Evolutionary conservation across 108 stramenopile species (phyloP), one percentile per base, ranked within the genome.

Genomic region (Skeletonema menzelii): DNA sequence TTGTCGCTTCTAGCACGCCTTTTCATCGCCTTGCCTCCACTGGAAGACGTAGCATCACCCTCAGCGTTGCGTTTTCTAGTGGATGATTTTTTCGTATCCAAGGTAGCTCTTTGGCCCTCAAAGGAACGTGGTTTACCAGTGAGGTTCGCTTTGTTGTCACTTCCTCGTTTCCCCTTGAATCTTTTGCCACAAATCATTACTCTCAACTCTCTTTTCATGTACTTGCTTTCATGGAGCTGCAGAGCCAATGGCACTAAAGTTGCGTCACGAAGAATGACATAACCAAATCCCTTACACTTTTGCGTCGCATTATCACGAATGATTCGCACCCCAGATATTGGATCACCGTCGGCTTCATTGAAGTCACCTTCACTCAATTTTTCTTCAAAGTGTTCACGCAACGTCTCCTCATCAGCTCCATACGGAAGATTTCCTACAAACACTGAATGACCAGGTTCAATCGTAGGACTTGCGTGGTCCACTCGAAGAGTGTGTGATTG

Each of bases 381-480:
- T 24, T 79, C 32, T 14, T 75, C 47, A 73, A 94, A 94, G 58
- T 89, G 88, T 22, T 78, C 62, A 32, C 84, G 81, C 44, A 94
- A 56, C 3, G 84, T 70, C 44, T 75, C 73, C 82, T 94, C 93
- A 13, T 90, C 88, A 5, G 93, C 79, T 38, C 55, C 79, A 57
- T 91, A 90, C 0, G 93, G 91, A 11, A 94, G 65, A 55, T 90
- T 90, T 8, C 93, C 93, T 0, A 88, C 88, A 78, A 94, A 94
- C 7, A 94, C 89, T 12, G 86, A 85, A 19, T 87, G 84, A 0
- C 71, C 37, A 4, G 89, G 68, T 61, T 93, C 89, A 40, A 78
- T 67, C n/a, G 83, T 76, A 53, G 82, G 82, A 32, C 19, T 66
- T 13, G 82, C 75, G 30, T 63, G 44, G 59, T 83, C 82, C 5